Percentiles rank a stretch among this genome's conserved stretches.
Conservation (phyloP, 768 basidiomycete species). For the Termitomyces sp. region DNA sequence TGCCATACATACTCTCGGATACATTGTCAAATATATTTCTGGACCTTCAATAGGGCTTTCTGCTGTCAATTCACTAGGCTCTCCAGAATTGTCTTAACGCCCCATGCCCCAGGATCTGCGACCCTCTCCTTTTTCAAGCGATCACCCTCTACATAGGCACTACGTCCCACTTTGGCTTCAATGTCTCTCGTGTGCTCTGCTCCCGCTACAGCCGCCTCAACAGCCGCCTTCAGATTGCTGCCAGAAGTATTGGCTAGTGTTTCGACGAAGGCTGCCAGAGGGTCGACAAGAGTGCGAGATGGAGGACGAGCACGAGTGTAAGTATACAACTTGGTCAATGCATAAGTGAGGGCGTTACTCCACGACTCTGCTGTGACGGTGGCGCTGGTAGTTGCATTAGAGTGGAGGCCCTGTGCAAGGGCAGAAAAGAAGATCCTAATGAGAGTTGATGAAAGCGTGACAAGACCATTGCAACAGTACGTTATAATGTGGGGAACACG, state of each 20-base stretch:
- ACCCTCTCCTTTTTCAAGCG: slow-evolving; percentile 56
- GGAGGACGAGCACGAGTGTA: slow-evolving; percentile 89
- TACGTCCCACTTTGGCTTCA: slow-evolving; percentile 82
- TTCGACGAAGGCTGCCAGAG: slow-evolving; percentile 71
- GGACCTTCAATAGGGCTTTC: not conserved
- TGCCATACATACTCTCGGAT: too few species aligned
- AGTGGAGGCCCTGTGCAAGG: slow-evolving; percentile 67
- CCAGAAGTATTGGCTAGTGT: slow-evolving; percentile 25
- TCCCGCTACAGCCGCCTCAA: slow-evolving; percentile 54
- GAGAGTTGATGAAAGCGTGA: not conserved
- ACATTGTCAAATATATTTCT: not conserved
- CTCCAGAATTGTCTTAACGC: slow-evolving; percentile 70
- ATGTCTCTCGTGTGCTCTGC: slow-evolving; percentile 72
- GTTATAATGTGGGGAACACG: slow-evolving; percentile 22
- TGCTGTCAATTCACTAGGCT: slow-evolving; percentile 26
- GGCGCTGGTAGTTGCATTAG: slow-evolving; percentile 17
- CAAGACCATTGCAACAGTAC: not conserved
- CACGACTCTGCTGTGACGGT: slow-evolving; percentile 50
- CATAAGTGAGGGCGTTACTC: slow-evolving; percentile 50
- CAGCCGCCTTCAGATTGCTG: slow-evolving; percentile 42
- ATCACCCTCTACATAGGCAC: slow-evolving; percentile 77
- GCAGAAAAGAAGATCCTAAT: slow-evolving; percentile 86
- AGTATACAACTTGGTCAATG: slow-evolving; percentile 60
- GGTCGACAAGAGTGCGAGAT: slow-evolving; percentile 90
- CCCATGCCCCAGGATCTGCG: slow-evolving; percentile 91